phyloP scores from a whole-genome alignment of 306 rosid genomes.

The Urtica urens region DNA sequence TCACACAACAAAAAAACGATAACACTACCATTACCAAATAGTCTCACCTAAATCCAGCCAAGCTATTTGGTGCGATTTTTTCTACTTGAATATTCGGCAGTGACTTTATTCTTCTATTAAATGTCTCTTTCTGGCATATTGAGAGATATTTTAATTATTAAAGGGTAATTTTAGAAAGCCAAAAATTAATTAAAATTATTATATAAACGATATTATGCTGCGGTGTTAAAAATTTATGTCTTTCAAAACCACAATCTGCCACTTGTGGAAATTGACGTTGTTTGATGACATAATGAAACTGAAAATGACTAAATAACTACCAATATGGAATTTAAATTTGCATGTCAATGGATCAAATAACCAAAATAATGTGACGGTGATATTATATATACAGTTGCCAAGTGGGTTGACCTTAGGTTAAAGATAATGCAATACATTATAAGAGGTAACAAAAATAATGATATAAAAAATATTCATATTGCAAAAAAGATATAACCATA shows the following conservation, averaged over 20 bases:
- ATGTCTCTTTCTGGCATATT: not conserved
- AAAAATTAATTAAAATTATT: not conserved
- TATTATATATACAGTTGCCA: not conserved
- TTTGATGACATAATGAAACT: slow-evolving; percentile 2
- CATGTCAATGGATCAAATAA: slow-evolving; percentile 3
- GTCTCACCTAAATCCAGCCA: slow-evolving; percentile 21
- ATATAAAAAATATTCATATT: not conserved
- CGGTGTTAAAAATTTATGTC: not conserved
- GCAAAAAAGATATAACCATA: not conserved
- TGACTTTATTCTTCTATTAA: not conserved
- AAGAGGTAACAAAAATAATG: too few species aligned
- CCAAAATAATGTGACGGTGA: not conserved
- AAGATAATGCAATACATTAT: too few species aligned
- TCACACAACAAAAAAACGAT: not conserved
- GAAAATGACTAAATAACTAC: not conserved
- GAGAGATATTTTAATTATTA: not conserved
- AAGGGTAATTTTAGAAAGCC: not conserved
- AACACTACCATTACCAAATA: not conserved
- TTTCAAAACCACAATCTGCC: not conserved
- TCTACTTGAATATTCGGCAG: not conserved
- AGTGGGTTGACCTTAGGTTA: slow-evolving; percentile 8
- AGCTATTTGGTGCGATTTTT: slow-evolving; percentile 8
- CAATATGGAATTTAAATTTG: not conserved
- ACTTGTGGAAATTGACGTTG: slow-evolving; percentile 6
- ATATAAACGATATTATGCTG: not conserved